Conservation (phyloP, 306 rosid species). For the Inga leiocalycina region DNA sequence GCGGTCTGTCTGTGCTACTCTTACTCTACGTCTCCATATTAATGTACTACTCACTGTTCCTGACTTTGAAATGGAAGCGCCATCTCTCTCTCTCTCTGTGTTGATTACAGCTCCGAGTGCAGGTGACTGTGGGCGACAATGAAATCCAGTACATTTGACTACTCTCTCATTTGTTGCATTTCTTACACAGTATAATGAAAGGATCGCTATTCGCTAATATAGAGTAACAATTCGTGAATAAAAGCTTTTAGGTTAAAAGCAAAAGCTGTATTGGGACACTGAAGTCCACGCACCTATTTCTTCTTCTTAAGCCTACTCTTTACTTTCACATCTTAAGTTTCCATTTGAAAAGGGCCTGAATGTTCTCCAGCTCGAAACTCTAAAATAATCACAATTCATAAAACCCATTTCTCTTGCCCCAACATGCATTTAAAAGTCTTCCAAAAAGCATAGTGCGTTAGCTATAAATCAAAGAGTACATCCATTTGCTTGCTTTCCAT, state of each 20-base stretch:
- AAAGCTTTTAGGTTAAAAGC: constrained; percentile 86
- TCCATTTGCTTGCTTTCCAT: constrained; percentile 43
- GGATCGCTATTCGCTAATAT: not conserved
- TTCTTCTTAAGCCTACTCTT: constrained; percentile 28
- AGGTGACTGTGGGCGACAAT: constrained; percentile 35
- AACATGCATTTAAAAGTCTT: not conserved
- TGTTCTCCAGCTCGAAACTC: constrained; percentile 2
- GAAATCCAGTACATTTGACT: constrained; percentile 45
- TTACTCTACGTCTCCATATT: not conserved
- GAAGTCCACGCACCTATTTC: constrained; percentile 83
- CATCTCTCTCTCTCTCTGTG: constrained; percentile 31
- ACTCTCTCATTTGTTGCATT: not conserved
- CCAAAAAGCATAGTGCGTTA: not conserved
- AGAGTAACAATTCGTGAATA: constrained; percentile 36
- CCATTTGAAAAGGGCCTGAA: constrained; percentile 15
- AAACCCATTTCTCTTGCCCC: constrained; percentile 30
- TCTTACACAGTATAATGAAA: not conserved
- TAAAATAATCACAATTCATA: constrained; percentile 23
- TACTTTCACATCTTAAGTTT: constrained; percentile 27
- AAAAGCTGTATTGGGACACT: constrained; percentile 57
- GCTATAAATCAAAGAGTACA: constrained; percentile 38
- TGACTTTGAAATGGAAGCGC: constrained; percentile 54
- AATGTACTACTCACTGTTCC: constrained; percentile 28
- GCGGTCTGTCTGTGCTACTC: constrained; percentile 53
- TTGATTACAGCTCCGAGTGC: constrained; percentile 38